Evolutionary conservation across 164 flowering plant genomes (phyloP).

Genomic region (Piper longum): DNA sequence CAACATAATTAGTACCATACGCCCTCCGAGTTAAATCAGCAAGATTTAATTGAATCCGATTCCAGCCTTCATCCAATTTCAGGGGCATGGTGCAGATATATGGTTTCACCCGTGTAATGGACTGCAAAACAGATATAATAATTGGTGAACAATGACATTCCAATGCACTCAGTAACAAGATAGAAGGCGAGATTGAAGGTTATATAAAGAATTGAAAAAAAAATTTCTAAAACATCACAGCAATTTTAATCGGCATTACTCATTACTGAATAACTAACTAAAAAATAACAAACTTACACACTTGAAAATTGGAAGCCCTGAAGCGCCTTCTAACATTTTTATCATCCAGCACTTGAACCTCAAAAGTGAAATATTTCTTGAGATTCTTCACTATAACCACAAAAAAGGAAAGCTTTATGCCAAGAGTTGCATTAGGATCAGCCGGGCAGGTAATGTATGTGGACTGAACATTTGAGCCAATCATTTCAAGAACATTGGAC

Average conservation of each 20-base stretch:
- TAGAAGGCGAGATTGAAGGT: too few relatives aligned
- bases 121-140: constrained; percentile 23
- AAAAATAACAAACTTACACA: constrained; percentile 66
- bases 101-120: constrained; percentile 91
- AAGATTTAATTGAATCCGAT: constrained; percentile 91
- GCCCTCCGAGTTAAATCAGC: constrained; percentile 86
- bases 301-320: constrained; percentile 99
- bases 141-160: not conserved
- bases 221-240: not conserved
- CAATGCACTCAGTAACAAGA: not conserved
- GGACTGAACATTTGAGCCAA: constrained; percentile 83
- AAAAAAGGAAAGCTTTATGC: constrained; percentile 90
- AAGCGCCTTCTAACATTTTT: constrained; percentile 97
- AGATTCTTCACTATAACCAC: constrained; percentile 86
- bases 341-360: constrained; percentile 97
- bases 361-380: constrained; percentile 93
- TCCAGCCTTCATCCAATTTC: constrained; percentile 99
- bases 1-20: constrained; percentile 96
- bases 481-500: constrained; percentile 87
- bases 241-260: not conserved
- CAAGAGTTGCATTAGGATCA: constrained; percentile 93
- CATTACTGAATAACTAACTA: not conserved
- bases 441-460: constrained; percentile 92
- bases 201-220: not conserved
- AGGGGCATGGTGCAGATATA: constrained; percentile 98